Evolutionary conservation across 805 yeast species (phyloP), one percentile per base, ranked within the genome.

Genomic region (Yamadazyma ubonensis): DNA sequence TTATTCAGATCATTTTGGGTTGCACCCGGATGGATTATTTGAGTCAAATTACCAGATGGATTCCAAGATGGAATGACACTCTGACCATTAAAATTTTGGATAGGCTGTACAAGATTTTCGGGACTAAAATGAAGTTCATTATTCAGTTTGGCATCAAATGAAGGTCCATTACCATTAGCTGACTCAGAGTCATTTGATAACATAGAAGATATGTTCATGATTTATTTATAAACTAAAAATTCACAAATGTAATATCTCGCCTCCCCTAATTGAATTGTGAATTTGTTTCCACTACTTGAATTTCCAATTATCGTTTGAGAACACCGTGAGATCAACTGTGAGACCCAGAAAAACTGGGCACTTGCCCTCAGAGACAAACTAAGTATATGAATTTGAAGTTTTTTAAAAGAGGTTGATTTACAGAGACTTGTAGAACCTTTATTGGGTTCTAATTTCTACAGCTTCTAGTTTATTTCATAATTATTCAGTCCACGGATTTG

Each of bases 171-270:
- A 18, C 38, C 38, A 16, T 19, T 21, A 22, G 40, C 26, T 28
- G 39, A 11, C 20, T 33, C 40, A 15, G 44, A 46, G 41, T 59
- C 63, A 36, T 44, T 52, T 19, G 67, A 55, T 50, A 63, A 54
- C 59, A 63, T 63, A 19, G 67, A 61, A 11, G 67, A 61, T 31
- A 63, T 62, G 45, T 63, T 60, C 68, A 63, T 63, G 32, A 17
- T 35, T 35, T 35, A 8, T 14, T n/a, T 26, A 27, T 15, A 18
- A 35, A 16, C 21, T 27, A 26, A 35, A 25, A 17, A 27, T 35
- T 35, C 31, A 35, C 26, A 32, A 32, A 32, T 32, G 27, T 21
- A 30, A 12, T 32, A 17, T 26, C 38, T 35, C 38, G 38, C 38
- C 38, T 35, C 31, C 29, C 38, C 38, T 32, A 21, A 32, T 32